phyloP scores from a whole-genome alignment of 176 grass and related monocot genomes.

The Triticum urartu region DNA sequence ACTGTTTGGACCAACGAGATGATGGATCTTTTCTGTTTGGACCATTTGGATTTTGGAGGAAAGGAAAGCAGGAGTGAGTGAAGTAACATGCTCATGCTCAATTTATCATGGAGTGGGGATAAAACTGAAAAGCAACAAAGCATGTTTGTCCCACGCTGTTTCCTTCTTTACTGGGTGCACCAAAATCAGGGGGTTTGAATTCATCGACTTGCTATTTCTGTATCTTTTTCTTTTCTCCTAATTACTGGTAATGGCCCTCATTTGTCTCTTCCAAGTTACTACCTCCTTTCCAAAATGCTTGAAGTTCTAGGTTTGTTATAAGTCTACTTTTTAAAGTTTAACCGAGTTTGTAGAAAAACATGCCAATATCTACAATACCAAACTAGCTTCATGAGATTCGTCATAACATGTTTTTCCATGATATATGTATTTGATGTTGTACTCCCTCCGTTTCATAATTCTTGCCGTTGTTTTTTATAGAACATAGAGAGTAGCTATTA shows the following conservation, averaged over 20 bases:
- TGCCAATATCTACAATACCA: too few relatives aligned
- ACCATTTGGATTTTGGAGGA: conserved; percentile 28
- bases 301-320: too few relatives aligned
- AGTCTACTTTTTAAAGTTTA: too few relatives aligned
- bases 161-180: not conserved
- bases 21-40: not conserved
- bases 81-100: conserved; percentile 27
- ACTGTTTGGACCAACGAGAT: not conserved
- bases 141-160: not conserved
- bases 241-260: not conserved
- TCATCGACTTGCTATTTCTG: not conserved
- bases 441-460: too few relatives aligned
- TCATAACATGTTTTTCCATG: too few relatives aligned
- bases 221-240: not conserved
- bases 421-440: too few relatives aligned
- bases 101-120: not conserved
- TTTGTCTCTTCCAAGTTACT: not conserved
- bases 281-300: too few relatives aligned
- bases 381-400: too few relatives aligned
- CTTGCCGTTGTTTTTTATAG: too few relatives aligned
- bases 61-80: not conserved
- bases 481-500: too few relatives aligned
- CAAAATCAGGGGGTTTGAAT: not conserved
- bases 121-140: not conserved
- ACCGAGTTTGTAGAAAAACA: too few relatives aligned